phyloP scores from a whole-genome alignment of 208 protist species.

The Leishmania tarentolae region DNA sequence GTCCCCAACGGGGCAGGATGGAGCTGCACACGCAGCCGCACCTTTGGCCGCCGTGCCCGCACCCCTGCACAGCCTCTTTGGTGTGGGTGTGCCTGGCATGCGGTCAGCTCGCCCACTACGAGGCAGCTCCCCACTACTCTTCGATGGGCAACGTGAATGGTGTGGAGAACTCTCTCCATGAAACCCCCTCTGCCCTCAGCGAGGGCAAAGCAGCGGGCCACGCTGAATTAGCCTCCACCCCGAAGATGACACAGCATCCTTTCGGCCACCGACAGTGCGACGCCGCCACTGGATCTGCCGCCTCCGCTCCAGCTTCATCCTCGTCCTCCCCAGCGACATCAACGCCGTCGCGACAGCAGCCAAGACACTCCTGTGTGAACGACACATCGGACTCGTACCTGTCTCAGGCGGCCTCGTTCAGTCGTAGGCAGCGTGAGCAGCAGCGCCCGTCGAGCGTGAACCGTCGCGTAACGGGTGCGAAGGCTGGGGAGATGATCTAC shows the following conservation, averaged over 20 bases:
- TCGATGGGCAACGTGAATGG: constrained; percentile 1
- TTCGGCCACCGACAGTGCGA: not conserved
- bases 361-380: constrained; percentile 13
- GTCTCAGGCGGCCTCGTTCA: constrained; percentile 10
- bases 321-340: not conserved
- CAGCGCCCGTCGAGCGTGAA: not conserved
- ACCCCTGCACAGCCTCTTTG: constrained; percentile 4
- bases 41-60: not conserved
- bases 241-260: not conserved
- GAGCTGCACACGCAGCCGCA: not conserved
- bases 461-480: not conserved
- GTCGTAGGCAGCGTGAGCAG: not conserved
- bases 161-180: not conserved
- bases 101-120: constrained; percentile 25
- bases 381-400: constrained; percentile 21
- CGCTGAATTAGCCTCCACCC: not conserved
- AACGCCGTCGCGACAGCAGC: not conserved
- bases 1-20: not conserved
- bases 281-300: not conserved
- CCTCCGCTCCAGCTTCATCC: not conserved
- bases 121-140: not conserved
- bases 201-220: not conserved
- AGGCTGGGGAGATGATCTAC: not conserved
- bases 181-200: not conserved
- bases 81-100: constrained; percentile 45